phyloP scores from a whole-genome alignment of 1,284 basidiomycete genomes.

The Ceratobasidium sp. region DNA sequence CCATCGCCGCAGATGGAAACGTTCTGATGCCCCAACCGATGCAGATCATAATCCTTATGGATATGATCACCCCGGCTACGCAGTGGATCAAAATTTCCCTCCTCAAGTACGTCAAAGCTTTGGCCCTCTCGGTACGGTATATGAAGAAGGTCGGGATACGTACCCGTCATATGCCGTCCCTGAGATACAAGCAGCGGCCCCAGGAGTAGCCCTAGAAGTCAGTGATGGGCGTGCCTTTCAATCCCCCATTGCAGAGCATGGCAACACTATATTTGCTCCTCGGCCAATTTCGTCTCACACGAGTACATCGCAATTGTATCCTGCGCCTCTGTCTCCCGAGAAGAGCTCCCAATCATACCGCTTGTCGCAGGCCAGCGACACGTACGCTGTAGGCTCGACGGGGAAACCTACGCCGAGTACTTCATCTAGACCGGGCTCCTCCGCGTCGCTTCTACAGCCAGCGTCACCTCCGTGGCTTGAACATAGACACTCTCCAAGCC shows the following conservation, averaged over 20 bases:
- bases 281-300: background rate
- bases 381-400: background rate
- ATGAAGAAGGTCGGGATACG: background rate
- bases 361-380: background rate
- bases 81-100: background rate
- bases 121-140: background rate
- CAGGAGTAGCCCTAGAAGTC: background rate
- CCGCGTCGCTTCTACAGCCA: background rate
- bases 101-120: background rate
- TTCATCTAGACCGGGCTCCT: background rate
- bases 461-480: background rate
- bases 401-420: background rate
- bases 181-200: background rate
- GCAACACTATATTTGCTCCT: background rate
- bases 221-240: background rate
- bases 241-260: background rate
- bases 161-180: background rate
- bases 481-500: background rate
- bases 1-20: background rate
- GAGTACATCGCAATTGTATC: background rate
- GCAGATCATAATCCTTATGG: conserved; percentile 6
- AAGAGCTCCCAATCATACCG: background rate
- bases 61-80: background rate
- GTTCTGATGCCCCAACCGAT: background rate
- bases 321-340: background rate